Evolutionary conservation across 2,329 filamentous ascomycete species (phyloP), one percentile per base, ranked within the genome.

Genomic region (Fusarium xyrophilum): DNA sequence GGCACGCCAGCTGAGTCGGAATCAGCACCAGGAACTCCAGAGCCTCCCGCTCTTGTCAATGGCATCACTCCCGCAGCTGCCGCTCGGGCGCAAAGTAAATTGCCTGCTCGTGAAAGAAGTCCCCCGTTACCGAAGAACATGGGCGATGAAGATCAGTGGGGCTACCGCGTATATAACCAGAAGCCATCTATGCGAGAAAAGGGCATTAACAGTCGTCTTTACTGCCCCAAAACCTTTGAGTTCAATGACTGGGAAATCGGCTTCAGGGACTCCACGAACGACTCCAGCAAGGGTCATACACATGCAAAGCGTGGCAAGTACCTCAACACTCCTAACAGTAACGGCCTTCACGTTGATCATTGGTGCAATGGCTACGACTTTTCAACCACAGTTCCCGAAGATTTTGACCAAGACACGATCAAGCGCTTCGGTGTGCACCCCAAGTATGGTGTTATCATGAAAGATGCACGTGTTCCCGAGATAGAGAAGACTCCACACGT

Each of bases 201-300:
- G 77, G 63, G 80, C 28, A 82, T 83, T 71, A 87, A 86, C 69
- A 85, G 84, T 28, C 82, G 88, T 57, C 82, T 88, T 71, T 77
- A 86, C 43, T 74, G 74, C 7, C 85, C 85, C 14, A 78, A 78
- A 10, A 67, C 81, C 1, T 85, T 84, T 65, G 77, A 81, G 53
- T 88, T 82, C 58, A 80, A 84, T 38, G 77, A 83, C 12, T 79
- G 82, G 60, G 85, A 88, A 71, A 88, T 89, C 63, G 86, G 86
- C 17, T 88, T 87, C 74, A 82, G 84, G 25, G 86, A 88, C 70
- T 86, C 85, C 7, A 82, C 82, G 63, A 88, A 88, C 62, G 84
- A 86, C 68, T 82, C 83, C 32, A 81, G 80, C 62, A 84, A 85
- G 59, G 84, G 84, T 25, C 84, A 85, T 47, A 86, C 82, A 35